These are phyloP conservation scores for Magnolia changhungtana DNA, from an alignment of 164 flowering plant species.

Conservation along the genomic window DNA sequence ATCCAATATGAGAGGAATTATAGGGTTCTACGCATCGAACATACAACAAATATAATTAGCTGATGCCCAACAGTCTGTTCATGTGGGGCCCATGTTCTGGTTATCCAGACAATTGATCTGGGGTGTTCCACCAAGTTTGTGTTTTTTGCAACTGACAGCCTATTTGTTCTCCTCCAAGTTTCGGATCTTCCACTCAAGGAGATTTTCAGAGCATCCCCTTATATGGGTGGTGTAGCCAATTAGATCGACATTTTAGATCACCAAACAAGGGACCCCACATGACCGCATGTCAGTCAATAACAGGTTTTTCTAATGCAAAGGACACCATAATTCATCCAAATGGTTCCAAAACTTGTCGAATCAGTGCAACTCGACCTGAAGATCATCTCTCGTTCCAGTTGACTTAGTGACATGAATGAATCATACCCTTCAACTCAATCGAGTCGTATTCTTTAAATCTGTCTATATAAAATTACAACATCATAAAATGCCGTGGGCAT, in stretches of 20 bases:
- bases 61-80: too few relatives aligned
- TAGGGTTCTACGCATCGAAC: too few relatives aligned
- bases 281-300: background rate
- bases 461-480: too few relatives aligned
- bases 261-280: background rate
- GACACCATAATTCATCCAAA: background rate
- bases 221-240: background rate
- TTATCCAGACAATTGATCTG: too few relatives aligned
- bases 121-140: too few relatives aligned
- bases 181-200: background rate
- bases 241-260: background rate
- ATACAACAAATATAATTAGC: too few relatives aligned
- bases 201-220: background rate
- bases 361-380: background rate
- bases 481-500: background rate
- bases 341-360: background rate
- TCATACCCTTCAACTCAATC: too few relatives aligned
- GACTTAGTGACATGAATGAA: background rate
- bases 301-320: background rate
- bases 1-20: background rate
- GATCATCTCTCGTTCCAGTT: background rate
- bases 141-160: too few relatives aligned
- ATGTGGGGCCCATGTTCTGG: too few relatives aligned
- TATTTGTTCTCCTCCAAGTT: too few relatives aligned
- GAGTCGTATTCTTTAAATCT: background rate